phyloP scores from a whole-genome alignment of 1,284 basidiomycete genomes.

The Xerocomus nothofagi region DNA sequence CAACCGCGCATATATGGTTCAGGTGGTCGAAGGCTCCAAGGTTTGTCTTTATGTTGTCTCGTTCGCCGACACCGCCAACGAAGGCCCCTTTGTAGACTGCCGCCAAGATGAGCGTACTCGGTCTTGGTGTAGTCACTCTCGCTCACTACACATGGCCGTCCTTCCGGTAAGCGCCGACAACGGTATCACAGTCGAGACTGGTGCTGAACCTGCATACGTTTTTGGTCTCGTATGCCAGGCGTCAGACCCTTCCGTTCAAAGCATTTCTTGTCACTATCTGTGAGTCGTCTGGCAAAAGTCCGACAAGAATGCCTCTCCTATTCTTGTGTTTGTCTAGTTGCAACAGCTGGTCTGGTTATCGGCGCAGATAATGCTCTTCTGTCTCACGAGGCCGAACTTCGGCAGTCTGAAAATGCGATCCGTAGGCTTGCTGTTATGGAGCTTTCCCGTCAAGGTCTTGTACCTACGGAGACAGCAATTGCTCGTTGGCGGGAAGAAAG shows the following conservation, averaged over 20 bases:
- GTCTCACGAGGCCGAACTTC: conserved; percentile 64
- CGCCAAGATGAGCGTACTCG: conserved; percentile 51
- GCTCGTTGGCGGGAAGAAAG: conserved; percentile 68
- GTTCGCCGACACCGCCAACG: not conserved
- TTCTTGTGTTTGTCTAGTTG: conserved; percentile 38
- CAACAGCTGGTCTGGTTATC: conserved; percentile 70
- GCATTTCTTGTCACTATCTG: conserved; percentile 66
- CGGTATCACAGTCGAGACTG: not conserved
- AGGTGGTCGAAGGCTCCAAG: conserved; percentile 52
- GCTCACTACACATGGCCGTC: conserved; percentile 77
- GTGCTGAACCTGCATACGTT: not conserved
- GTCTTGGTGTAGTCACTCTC: conserved; percentile 60
- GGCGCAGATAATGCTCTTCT: conserved; percentile 77
- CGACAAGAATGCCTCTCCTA: not conserved
- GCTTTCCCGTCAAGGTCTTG: conserved; percentile 68
- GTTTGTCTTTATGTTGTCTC: conserved; percentile 30
- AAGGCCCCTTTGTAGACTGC: conserved; percentile 50
- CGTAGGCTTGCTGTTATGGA: conserved; percentile 75
- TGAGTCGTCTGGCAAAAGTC: conserved; percentile 34
- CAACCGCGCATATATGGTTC: conserved; percentile 55
- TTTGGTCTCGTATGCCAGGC: conserved; percentile 40
- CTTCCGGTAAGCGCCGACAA: conserved; percentile 56
- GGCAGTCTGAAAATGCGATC: conserved; percentile 65
- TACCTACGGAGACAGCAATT: conserved; percentile 83
- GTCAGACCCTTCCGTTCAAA: conserved; percentile 81